Base-by-base conservation (phyloP, 2,329 filamentous ascomycete species). In the Diaporthe sp. region DNA sequence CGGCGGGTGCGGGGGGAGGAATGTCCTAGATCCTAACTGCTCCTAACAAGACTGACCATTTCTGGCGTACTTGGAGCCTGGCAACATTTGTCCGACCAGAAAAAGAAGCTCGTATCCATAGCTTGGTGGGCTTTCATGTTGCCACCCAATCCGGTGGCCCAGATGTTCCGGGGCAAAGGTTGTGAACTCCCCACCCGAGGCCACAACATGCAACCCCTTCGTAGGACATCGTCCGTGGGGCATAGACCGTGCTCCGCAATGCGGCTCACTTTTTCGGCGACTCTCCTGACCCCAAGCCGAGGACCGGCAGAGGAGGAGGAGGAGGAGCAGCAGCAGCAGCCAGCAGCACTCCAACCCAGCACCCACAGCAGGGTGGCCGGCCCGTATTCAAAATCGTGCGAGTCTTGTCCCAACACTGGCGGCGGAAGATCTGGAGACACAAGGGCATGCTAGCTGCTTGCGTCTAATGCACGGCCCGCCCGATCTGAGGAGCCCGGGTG, bases 381-480 rank as follows among this genome's bases (percentile, higher is more conserved):
- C 39, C 39, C 59, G 59, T 12, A 47, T 30, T 19, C 22, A 25
- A 4, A 37, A 37, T 37, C 10, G 10, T 10, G 35, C 47, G 39
- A 44, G 27, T 51, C 32, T 19, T 51, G 50, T 50, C 55, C 70
- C 61, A 72, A 51, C 32, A 55, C 25, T 68, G 69, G 73, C 58
- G 56, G 51, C 51, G 63, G 58, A 73, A 30, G 35, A 73, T 30
- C 61, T 56, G 71, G 53, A 58, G 37, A 51, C 44, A 66, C 63
- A 17, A 66, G 44, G 63, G 47, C 27, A 53, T 50, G 22, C 56
- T 73, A 73, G 73, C 58, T 70, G 73, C 73, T 66, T 73, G 56
- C n/a, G 58, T 17, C 73, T 75, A 75, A 75, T 75, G 73, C 73
- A 73, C 65, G 56, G 65, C 56, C 56, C 70, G 53, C 59, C 70